Evolutionary conservation across 192 early-diverging fungal species (phyloP).

Genomic region (Phlyctochytrium bullatum): DNA sequence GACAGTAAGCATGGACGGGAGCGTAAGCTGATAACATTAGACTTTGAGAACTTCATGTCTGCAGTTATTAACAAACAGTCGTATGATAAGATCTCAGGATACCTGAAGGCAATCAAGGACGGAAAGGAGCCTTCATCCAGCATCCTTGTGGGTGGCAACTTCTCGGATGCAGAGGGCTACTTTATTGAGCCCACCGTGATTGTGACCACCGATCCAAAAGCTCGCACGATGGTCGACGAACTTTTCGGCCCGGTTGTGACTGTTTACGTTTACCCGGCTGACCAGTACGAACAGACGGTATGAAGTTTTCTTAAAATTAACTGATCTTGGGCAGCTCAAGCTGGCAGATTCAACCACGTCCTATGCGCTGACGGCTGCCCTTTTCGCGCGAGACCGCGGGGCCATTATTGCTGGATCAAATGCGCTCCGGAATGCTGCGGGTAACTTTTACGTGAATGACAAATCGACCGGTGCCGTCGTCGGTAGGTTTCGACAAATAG

Average conservation of each 20-base stretch:
- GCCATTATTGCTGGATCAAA: constrained; percentile 72
- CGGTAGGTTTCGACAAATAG: too few relatives aligned
- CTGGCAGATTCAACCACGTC: constrained; percentile 72
- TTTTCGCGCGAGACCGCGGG: constrained; percentile 87
- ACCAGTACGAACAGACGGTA: constrained; percentile 69
- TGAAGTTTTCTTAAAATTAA: constrained; percentile 13
- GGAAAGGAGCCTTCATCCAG: constrained; percentile 56
- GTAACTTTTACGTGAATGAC: constrained; percentile 99
- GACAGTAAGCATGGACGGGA: constrained; percentile 44
- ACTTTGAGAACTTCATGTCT: constrained; percentile 81
- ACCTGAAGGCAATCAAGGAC: constrained; percentile 79
- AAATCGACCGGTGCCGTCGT: constrained; percentile 98
- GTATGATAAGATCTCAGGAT: constrained; percentile 90
- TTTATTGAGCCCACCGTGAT: constrained; percentile 90
- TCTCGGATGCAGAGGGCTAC: constrained; percentile 84
- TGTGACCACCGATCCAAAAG: constrained; percentile 75
- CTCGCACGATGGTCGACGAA: constrained; percentile 89
- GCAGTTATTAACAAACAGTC: constrained; percentile 93
- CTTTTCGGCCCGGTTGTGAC: constrained; percentile 98
- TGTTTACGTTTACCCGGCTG: constrained; percentile 83
- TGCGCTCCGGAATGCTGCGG: constrained; percentile 81
- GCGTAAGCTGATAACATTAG: constrained; percentile 25
- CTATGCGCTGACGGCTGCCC: constrained; percentile 87
- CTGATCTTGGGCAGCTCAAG: constrained; percentile 52
- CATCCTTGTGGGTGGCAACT: constrained; percentile 89